These are phyloP conservation scores for Mucor circinelloides DNA, from an alignment of 371 early-diverging fungal genomes.

Conservation along the genomic window DNA sequence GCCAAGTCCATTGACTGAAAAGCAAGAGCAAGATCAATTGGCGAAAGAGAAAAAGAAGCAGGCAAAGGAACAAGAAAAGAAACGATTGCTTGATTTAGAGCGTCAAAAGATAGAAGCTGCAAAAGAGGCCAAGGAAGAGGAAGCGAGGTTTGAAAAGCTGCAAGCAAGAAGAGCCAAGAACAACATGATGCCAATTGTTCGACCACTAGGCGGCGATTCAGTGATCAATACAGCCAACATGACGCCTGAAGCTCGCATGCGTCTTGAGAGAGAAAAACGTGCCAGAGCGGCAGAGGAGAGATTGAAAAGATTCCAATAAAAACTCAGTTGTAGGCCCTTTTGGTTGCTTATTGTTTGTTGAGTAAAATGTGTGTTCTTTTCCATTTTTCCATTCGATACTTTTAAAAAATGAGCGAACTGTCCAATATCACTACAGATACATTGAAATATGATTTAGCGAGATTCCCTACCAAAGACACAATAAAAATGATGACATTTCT, in stretches of 20 bases:
- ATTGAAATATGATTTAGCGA: constrained; percentile 52
- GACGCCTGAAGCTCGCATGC: constrained; percentile 75
- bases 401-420: background rate
- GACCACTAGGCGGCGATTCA: constrained; percentile 23
- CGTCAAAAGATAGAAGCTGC: constrained; percentile 23
- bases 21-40: constrained; percentile 70
- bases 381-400: background rate
- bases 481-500: constrained; percentile 66
- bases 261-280: constrained; percentile 83
- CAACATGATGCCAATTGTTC: constrained; percentile 22
- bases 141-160: constrained; percentile 36
- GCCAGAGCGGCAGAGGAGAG: constrained; percentile 82
- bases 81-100: constrained; percentile 37
- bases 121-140: constrained; percentile 43
- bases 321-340: background rate
- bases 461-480: constrained; percentile 65
- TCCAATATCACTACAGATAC: background rate
- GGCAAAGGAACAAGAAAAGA: constrained; percentile 55
- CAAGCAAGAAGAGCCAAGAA: constrained; percentile 25
- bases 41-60: constrained; percentile 65
- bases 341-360: background rate
- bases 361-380: background rate
- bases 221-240: constrained; percentile 46
- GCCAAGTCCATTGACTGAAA: constrained; percentile 77
- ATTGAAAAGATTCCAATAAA: constrained; percentile 31